Conservation (phyloP, 306 rosid genomes). For the Vigna nakashimae region DNA sequence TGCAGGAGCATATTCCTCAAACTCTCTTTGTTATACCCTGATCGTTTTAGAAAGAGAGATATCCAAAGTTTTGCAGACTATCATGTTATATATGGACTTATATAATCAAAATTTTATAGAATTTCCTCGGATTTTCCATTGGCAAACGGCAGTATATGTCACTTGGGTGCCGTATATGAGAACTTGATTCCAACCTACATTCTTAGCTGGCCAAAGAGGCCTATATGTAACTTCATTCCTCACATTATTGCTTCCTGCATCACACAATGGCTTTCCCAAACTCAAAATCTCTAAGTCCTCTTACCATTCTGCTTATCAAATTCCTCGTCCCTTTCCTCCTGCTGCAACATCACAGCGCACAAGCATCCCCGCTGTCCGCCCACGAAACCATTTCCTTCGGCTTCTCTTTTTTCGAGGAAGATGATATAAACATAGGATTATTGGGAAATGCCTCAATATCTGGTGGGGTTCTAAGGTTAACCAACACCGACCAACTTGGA, state of each 20-base stretch:
- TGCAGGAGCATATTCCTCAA: neutral
- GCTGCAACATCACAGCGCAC: slow-evolving; percentile 33
- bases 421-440: neutral
- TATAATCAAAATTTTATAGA: neutral
- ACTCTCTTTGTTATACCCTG: neutral
- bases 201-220: neutral
- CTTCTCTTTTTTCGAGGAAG: slow-evolving; percentile 3
- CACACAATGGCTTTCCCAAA: slow-evolving; percentile 29
- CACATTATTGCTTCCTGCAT: neutral
- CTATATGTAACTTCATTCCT: slow-evolving; percentile 12
- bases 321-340: slow-evolving; percentile 38
- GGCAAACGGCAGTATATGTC: neutral
- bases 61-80: neutral
- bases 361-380: neutral
- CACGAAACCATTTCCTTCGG: slow-evolving; percentile 16
- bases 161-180: slow-evolving; percentile 27
- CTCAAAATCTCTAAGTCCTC: neutral
- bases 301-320: neutral
- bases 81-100: neutral
- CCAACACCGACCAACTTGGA: slow-evolving; percentile 27
- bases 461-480: slow-evolving; percentile 15
- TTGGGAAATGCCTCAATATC: neutral
- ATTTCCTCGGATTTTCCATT: slow-evolving; percentile 29
- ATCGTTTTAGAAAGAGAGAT: neutral
- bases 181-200: neutral